Evolutionary conservation across 139 green algal genomes (phyloP).

Genomic region (Monoraphidium neglectum): DNA sequence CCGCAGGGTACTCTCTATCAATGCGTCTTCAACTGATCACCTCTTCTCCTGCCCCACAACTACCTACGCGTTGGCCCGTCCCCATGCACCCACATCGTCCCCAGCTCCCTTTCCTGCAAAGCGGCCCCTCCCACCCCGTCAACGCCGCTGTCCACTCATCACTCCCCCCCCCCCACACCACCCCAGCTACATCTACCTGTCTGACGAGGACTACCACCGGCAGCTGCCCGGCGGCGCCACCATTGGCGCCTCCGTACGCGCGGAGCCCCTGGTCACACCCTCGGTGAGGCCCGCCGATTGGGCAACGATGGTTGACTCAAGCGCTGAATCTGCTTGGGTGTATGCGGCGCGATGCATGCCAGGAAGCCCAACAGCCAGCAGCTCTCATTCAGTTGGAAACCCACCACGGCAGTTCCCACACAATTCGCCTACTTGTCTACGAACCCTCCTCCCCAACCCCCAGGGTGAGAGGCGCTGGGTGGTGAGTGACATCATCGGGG

Average conservation of each 20-base stretch:
- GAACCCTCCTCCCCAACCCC: background rate
- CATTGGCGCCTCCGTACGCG: background rate
- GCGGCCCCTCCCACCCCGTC: background rate
- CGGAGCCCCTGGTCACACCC: background rate
- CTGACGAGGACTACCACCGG: constrained; percentile 76
- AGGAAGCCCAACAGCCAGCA: too few relatives aligned
- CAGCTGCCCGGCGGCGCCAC: background rate
- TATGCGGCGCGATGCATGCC: too few relatives aligned
- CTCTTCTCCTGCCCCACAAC: too few relatives aligned
- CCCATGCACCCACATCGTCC: too few relatives aligned
- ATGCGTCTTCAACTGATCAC: too few relatives aligned
- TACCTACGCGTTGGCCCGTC: too few relatives aligned
- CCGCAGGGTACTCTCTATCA: too few relatives aligned
- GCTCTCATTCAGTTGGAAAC: too few relatives aligned
- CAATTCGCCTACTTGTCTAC: too few relatives aligned
- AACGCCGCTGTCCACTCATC: background rate
- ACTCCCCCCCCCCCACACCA: constrained; percentile 69
- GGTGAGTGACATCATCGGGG: constrained; percentile 90
- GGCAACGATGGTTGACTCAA: too few relatives aligned
- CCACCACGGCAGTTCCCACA: background rate
- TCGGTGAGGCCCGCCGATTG: background rate
- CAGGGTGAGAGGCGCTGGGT: constrained; percentile 54
- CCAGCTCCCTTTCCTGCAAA: too few relatives aligned
- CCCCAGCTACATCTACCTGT: constrained; percentile 94
- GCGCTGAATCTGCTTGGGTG: too few relatives aligned